phyloP scores from a whole-genome alignment of 208 protist genomes.

The Leishmania amazonensis region DNA sequence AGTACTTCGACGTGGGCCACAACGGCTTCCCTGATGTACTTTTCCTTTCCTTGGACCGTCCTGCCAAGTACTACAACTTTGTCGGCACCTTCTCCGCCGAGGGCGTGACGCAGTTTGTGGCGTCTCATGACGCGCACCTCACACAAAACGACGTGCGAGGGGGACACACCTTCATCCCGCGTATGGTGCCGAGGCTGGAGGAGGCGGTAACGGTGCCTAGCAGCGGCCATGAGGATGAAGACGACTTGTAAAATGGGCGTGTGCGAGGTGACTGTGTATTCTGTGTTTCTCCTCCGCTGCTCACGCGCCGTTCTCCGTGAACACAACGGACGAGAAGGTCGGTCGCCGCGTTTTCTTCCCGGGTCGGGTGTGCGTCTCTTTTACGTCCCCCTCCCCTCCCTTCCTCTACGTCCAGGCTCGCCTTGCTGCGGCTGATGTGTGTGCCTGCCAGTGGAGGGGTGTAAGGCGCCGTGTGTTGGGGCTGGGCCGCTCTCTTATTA shows the following conservation, averaged over 20 bases:
- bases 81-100: slow-evolving; percentile 38
- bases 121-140: slow-evolving; percentile 6
- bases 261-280: background rate
- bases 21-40: slow-evolving; percentile 40
- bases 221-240: slow-evolving; percentile 7
- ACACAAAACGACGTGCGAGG: slow-evolving; percentile 11
- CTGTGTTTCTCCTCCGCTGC: background rate
- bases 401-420: no score
- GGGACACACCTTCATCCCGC: slow-evolving; percentile 28
- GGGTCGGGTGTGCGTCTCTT: background rate
- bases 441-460: background rate
- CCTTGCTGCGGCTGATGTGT: background rate
- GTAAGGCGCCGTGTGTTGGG: background rate
- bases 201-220: background rate
- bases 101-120: slow-evolving; percentile 36
- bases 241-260: slow-evolving; percentile 20
- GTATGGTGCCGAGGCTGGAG: slow-evolving; percentile 32
- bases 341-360: no score
- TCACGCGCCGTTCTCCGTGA: background rate
- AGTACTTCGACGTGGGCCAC: slow-evolving; percentile 34
- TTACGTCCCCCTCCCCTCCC: background rate
- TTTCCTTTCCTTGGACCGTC: slow-evolving; percentile 14
- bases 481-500: background rate
- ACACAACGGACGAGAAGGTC: background rate
- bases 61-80: slow-evolving; percentile 36